These are phyloP conservation scores for Pichia eremophila DNA, from an alignment of 805 yeast species.

Conservation along the genomic window DNA sequence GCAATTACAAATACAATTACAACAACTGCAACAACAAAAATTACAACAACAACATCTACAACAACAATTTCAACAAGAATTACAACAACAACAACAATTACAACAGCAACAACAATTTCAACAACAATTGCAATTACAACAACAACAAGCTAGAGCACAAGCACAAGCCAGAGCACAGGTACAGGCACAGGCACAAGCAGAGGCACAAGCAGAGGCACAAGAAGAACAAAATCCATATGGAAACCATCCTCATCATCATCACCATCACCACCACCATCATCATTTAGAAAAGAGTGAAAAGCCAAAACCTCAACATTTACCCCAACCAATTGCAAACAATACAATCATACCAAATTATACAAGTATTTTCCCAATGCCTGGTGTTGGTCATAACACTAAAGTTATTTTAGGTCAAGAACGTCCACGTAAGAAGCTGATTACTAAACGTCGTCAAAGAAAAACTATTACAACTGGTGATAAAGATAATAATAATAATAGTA, in stretches of 20 bases:
- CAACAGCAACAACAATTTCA: slow-evolving; percentile 1
- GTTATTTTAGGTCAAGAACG: slow-evolving; percentile 8
- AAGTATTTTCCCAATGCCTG: slow-evolving; percentile 21
- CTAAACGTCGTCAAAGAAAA: slow-evolving; percentile 10
- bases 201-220: too few relatives aligned
- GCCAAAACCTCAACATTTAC: background rate
- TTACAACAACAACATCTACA: slow-evolving; percentile 1
- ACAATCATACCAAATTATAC: slow-evolving; percentile 13
- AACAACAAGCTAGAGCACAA: background rate
- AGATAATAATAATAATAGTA: background rate
- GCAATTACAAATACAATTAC: slow-evolving; percentile 1
- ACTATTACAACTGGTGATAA: background rate
- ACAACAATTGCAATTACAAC: background rate
- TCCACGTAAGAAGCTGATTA: slow-evolving; percentile 7
- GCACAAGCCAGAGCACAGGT: too few relatives aligned
- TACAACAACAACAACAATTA: background rate
- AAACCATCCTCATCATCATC: background rate
- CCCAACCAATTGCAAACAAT: background rate
- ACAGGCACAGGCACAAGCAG: too few relatives aligned
- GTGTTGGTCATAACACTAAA: slow-evolving; percentile 13
- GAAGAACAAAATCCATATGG: too few relatives aligned
- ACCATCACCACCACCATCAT: background rate
- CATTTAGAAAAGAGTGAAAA: background rate
- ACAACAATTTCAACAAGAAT: slow-evolving; percentile 1
- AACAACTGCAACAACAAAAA: background rate